Evolutionary conservation across 768 basidiomycete genomes (phyloP).

Genomic region (Leccinum disarticulatum): DNA sequence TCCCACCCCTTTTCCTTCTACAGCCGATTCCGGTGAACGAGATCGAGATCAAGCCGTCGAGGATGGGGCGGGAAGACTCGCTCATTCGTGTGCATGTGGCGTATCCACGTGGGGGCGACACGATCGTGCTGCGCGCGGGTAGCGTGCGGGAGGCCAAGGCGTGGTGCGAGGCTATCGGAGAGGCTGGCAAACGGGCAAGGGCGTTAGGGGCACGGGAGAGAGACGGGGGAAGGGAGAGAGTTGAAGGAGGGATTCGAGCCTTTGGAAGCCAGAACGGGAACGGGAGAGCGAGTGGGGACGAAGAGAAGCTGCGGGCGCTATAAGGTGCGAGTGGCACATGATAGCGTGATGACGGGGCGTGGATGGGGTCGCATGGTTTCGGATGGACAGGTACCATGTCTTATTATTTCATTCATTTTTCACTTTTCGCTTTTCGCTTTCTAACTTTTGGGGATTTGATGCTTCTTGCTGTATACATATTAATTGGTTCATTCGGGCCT

Average conservation of each 20-base stretch:
- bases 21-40: slow-evolving; percentile 78
- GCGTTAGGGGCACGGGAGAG: slow-evolving; percentile 4
- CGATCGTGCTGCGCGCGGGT: slow-evolving; percentile 56
- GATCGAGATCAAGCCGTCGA: slow-evolving; percentile 56
- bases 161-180: slow-evolving; percentile 46
- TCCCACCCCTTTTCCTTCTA: neutral
- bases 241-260: neutral
- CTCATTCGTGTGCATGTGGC: slow-evolving; percentile 64
- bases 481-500: neutral
- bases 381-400: slow-evolving; percentile 7
- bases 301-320: neutral
- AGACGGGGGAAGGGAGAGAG: neutral
- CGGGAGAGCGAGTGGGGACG: neutral
- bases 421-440: neutral
- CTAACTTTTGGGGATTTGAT: neutral
- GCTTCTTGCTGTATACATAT: neutral
- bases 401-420: neutral
- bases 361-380: neutral
- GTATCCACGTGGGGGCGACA: slow-evolving; percentile 75
- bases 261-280: neutral
- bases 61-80: slow-evolving; percentile 59
- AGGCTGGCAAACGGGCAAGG: slow-evolving; percentile 12
- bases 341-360: neutral
- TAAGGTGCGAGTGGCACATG: neutral
- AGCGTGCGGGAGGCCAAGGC: slow-evolving; percentile 58